Percentiles rank a stretch among this genome's conserved stretches.
Evolutionary conservation across 2,329 filamentous ascomycete species (phyloP).

Genomic region (Tympanopsis confertula): DNA sequence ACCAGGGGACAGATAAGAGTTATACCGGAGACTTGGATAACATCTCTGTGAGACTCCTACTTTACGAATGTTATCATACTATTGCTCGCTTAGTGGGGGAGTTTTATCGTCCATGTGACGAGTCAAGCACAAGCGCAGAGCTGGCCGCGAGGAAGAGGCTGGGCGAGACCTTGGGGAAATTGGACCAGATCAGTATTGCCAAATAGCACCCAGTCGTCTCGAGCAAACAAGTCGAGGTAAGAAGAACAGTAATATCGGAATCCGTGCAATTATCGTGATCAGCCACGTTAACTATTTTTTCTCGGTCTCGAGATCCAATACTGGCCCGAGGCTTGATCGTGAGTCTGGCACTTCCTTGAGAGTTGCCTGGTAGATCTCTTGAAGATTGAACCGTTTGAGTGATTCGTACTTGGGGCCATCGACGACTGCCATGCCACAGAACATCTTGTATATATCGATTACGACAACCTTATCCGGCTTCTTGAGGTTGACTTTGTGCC

Average conservation of each 20-base stretch:
- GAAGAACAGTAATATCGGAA: no score
- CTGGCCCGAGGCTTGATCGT: no score
- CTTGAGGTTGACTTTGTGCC: slow-evolving; percentile 67
- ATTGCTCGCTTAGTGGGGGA: slow-evolving; percentile 37
- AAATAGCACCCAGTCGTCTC: no score
- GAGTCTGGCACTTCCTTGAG: no score
- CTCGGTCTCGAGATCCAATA: no score
- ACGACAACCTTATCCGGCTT: slow-evolving; percentile 69
- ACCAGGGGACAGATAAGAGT: slow-evolving; percentile 6
- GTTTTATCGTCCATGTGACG: slow-evolving; percentile 37
- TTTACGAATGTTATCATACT: slow-evolving; percentile 48
- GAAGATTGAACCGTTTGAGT: slow-evolving; percentile 67
- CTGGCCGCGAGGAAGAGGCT: slow-evolving; percentile 39
- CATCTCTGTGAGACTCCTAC: slow-evolving; percentile 31
- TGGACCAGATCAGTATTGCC: no score
- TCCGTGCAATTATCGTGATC: no score
- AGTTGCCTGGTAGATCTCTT: slow-evolving; percentile 59
- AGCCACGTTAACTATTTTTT: no score
- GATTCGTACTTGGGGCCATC: slow-evolving; percentile 56
- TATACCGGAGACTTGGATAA: slow-evolving; percentile 30
- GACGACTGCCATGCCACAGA: slow-evolving; percentile 71
- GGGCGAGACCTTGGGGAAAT: slow-evolving; percentile 28
- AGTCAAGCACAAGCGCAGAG: slow-evolving; percentile 36
- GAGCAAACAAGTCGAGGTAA: no score
- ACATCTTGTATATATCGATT: slow-evolving; percentile 69